A percentile compares a stretch with the other conserved stretches of the same genome.
Evolutionary conservation across 371 early-diverging fungal genomes (phyloP).

Genomic region (Umbelopsis sp.): DNA sequence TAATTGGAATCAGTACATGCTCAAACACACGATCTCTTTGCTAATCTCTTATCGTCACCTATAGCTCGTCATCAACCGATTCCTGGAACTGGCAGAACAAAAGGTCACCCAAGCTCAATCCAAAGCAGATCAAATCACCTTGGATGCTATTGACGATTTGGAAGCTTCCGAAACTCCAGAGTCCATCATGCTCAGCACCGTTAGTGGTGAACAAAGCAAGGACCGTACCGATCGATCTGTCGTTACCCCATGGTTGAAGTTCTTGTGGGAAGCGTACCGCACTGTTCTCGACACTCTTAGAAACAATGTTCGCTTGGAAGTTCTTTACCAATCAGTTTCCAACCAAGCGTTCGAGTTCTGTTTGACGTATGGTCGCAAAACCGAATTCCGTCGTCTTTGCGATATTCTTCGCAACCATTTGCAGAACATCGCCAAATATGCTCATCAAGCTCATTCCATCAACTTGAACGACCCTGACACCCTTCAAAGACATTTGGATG

Average conservation of each 20-base stretch:
- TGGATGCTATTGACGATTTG: conserved; percentile 89
- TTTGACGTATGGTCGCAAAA: conserved; percentile 91
- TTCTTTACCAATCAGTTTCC: conserved; percentile 90
- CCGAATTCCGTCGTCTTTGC: conserved; percentile 97
- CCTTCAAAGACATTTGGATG: conserved; percentile 93
- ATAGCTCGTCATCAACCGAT: conserved; percentile 79
- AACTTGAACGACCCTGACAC: conserved; percentile 96
- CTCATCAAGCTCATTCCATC: conserved; percentile 91
- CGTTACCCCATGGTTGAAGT: conserved; percentile 97
- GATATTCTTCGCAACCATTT: conserved; percentile 96
- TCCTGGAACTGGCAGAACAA: conserved; percentile 85
- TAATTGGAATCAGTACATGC: not conserved
- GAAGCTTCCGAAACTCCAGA: conserved; percentile 97
- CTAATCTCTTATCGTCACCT: not conserved
- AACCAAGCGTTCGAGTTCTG: conserved; percentile 96
- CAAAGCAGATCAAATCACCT: conserved; percentile 86
- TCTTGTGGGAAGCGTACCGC: conserved; percentile 98
- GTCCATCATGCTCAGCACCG: conserved; percentile 91
- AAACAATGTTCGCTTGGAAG: conserved; percentile 94
- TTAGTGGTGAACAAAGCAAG: conserved; percentile 92
- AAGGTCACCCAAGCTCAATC: conserved; percentile 92
- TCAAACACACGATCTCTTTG: not conserved
- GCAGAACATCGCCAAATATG: conserved; percentile 87
- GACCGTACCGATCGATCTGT: conserved; percentile 96
- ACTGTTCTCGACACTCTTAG: conserved; percentile 94